Conservation (phyloP, 2,329 filamentous ascomycete species). For the Dothistroma pini region DNA sequence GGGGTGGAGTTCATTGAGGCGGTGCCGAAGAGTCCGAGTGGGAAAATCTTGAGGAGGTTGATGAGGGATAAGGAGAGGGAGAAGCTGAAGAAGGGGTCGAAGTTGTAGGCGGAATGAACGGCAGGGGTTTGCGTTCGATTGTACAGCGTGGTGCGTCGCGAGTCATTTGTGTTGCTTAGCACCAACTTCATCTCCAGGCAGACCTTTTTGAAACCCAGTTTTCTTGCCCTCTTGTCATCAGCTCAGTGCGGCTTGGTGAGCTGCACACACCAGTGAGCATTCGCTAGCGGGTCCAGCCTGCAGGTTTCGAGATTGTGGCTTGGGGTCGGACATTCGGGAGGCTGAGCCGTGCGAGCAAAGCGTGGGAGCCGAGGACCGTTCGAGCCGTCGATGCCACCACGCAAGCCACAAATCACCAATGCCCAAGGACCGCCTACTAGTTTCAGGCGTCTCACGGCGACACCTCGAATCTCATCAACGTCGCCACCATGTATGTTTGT, state of each 20-base stretch:
- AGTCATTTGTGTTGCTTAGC: background rate
- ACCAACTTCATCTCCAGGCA: too few relatives aligned
- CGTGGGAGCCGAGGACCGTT: background rate
- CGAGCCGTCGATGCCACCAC: background rate
- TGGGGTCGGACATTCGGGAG: background rate
- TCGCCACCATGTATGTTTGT: background rate
- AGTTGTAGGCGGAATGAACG: constrained; percentile 48
- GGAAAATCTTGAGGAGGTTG: constrained; percentile 60
- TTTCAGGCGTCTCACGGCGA: too few relatives aligned
- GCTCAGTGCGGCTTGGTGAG: too few relatives aligned
- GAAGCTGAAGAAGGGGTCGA: constrained; percentile 61
- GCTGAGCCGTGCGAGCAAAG: background rate
- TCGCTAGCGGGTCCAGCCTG: background rate
- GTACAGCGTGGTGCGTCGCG: background rate
- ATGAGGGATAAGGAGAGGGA: constrained; percentile 73
- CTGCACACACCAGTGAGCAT: too few relatives aligned
- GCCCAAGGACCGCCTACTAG: background rate
- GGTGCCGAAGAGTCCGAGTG: constrained; percentile 60
- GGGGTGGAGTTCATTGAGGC: constrained; percentile 56
- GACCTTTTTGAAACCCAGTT: too few relatives aligned
- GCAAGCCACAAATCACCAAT: background rate
- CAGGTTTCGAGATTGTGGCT: background rate
- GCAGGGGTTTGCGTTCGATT: background rate
- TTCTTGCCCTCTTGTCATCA: too few relatives aligned
- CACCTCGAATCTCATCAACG: background rate